These are phyloP conservation scores for Inga oerstediana DNA, from an alignment of 306 rosid species.

Conservation along the genomic window DNA sequence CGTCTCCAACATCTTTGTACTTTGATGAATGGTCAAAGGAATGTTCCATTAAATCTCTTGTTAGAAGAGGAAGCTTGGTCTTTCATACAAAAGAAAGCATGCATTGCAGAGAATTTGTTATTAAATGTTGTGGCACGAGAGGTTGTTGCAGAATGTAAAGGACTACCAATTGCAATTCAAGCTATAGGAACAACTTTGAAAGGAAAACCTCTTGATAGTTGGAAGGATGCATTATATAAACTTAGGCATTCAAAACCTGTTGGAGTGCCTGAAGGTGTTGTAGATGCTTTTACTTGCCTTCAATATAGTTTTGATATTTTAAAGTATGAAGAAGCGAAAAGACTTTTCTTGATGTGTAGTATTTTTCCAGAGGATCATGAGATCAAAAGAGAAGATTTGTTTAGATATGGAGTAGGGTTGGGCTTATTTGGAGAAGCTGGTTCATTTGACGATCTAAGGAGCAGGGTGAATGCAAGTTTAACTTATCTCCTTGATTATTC, in stretches of 20 bases:
- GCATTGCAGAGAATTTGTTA: background rate
- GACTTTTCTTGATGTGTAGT: background rate
- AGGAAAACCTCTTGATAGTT: background rate
- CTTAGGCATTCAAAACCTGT: background rate
- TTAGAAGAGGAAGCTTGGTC: background rate
- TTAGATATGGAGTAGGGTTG: background rate
- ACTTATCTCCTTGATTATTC: background rate
- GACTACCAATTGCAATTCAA: conserved; percentile 11
- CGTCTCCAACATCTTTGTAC: background rate
- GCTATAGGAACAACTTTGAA: background rate
- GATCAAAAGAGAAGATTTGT: background rate
- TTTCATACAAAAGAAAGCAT: background rate
- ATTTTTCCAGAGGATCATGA: background rate
- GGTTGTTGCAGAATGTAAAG: background rate
- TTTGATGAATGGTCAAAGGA: background rate
- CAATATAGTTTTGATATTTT: background rate
- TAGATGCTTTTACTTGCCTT: background rate
- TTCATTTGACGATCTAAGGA: background rate
- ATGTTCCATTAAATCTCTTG: background rate
- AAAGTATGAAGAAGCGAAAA: background rate
- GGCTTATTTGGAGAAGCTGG: background rate
- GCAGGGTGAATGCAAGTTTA: background rate
- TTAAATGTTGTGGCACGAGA: background rate
- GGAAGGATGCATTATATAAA: background rate
- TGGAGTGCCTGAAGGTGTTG: background rate